These are phyloP conservation scores for Eimeria praecox DNA, from an alignment of 169 alveolate species.

Conservation along the genomic window DNA sequence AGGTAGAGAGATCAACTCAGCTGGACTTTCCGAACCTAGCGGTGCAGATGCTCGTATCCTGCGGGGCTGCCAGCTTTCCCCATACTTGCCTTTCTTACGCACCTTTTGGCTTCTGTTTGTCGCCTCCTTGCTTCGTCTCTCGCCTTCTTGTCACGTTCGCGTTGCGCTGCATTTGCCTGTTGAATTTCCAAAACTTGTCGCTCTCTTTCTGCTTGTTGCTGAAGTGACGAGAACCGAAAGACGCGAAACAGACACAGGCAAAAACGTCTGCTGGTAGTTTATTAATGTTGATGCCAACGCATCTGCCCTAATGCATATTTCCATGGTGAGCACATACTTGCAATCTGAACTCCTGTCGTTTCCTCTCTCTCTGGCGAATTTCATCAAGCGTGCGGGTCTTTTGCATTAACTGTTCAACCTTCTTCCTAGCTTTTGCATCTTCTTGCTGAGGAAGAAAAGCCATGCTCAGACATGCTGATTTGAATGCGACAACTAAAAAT, in stretches of 20 bases:
- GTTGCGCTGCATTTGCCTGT: conserved; percentile 51
- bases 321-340: conserved; percentile 38
- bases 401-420: conserved; percentile 88
- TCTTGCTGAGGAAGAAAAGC: conserved; percentile 85
- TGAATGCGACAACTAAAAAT: background rate
- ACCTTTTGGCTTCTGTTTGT: conserved; percentile 38
- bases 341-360: conserved; percentile 79
- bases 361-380: conserved; percentile 82
- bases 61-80: background rate
- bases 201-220: conserved; percentile 61
- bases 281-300: background rate
- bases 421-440: conserved; percentile 90
- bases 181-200: conserved; percentile 30
- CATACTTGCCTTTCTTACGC: background rate
- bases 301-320: background rate
- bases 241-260: background rate
- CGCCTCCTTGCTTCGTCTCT: conserved; percentile 37
- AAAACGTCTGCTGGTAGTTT: background rate
- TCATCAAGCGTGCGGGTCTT: conserved; percentile 85
- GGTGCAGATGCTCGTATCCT: background rate
- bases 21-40: background rate
- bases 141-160: conserved; percentile 55
- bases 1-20: background rate
- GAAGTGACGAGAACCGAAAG: background rate
- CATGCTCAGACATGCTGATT: background rate